Percentiles rank a stretch among this genome's conserved stretches.
Conservation (phyloP, 192 early-diverging fungal genomes). For the Polychytrium aggregatum region DNA sequence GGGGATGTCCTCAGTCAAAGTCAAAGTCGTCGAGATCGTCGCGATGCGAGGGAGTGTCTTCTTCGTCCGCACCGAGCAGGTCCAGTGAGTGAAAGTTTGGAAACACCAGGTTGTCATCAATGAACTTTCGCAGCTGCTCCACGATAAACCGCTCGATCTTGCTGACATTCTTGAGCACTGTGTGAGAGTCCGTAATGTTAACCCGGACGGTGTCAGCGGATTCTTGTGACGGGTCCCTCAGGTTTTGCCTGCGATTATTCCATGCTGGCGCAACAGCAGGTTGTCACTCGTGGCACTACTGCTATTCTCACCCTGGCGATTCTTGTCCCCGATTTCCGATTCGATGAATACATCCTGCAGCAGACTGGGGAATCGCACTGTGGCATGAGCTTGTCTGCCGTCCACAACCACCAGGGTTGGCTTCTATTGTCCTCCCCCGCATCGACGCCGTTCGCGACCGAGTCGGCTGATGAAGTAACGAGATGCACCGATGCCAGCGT, state of each 20-base stretch:
- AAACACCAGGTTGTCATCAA: constrained; percentile 35
- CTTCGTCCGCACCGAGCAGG: constrained; percentile 10
- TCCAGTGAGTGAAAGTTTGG: constrained; percentile 33
- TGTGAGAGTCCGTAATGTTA: no score
- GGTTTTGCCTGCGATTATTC: no score
- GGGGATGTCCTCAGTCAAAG: no score
- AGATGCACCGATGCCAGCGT: no score
- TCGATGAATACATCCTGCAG: constrained; percentile 48
- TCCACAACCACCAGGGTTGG: no score
- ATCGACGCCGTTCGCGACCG: no score
- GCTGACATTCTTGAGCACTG: constrained; percentile 48
- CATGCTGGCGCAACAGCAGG: no score
- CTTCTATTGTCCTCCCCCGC: no score
- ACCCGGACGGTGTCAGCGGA: no score
- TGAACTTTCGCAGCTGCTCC: constrained; percentile 19
- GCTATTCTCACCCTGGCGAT: constrained; percentile 26
- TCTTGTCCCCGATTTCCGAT: constrained; percentile 43
- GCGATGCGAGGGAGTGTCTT: neutral
- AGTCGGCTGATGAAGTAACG: no score
- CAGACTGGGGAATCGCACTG: constrained; percentile 17
- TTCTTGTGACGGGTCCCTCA: no score
- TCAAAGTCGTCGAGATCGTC: constrained; percentile 1
- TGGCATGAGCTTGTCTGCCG: no score
- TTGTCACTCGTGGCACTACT: neutral
- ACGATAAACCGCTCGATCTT: constrained; percentile 43